Evolutionary conservation across 2,329 filamentous ascomycete genomes (phyloP).

Genomic region (Epichloe hybrida): DNA sequence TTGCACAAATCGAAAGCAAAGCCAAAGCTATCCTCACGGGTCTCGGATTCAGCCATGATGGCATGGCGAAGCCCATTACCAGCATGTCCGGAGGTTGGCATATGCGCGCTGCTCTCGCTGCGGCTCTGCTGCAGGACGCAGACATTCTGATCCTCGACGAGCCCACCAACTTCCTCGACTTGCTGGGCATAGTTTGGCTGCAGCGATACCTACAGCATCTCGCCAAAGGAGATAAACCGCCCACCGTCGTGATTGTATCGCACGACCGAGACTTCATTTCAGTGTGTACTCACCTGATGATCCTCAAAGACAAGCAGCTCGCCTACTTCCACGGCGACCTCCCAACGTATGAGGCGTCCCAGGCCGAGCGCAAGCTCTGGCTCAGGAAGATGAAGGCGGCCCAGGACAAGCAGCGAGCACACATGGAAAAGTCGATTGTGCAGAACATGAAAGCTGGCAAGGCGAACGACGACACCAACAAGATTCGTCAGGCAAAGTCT

Average conservation of each 20-base stretch:
- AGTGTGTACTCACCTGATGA: slow-evolving; percentile 62
- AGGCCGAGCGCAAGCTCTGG: slow-evolving; percentile 53
- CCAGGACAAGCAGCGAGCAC: slow-evolving; percentile 65
- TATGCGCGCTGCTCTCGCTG: slow-evolving; percentile 54
- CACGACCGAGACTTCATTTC: slow-evolving; percentile 76
- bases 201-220: slow-evolving; percentile 55
- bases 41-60: slow-evolving; percentile 54
- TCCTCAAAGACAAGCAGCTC: slow-evolving; percentile 58
- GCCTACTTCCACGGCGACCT: slow-evolving; percentile 66
- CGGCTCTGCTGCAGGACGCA: slow-evolving; percentile 54
- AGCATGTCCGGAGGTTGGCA: slow-evolving; percentile 67
- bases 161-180: slow-evolving; percentile 75
- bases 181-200: slow-evolving; percentile 75
- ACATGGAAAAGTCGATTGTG: slow-evolving; percentile 66
- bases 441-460: slow-evolving; percentile 64
- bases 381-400: slow-evolving; percentile 67
- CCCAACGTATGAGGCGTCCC: slow-evolving; percentile 54
- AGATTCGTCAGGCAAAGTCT: slow-evolving; percentile 72
- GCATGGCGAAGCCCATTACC: slow-evolving; percentile 44
- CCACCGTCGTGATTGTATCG: slow-evolving; percentile 65
- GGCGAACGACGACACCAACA: slow-evolving; percentile 70
- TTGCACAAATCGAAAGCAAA: slow-evolving; percentile 49
- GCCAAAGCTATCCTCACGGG: slow-evolving; percentile 54
- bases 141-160: slow-evolving; percentile 77
- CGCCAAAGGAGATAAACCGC: slow-evolving; percentile 35